Evolutionary conservation across 192 early-diverging fungal genomes (phyloP).

Genomic region (Backusella australiensis): DNA sequence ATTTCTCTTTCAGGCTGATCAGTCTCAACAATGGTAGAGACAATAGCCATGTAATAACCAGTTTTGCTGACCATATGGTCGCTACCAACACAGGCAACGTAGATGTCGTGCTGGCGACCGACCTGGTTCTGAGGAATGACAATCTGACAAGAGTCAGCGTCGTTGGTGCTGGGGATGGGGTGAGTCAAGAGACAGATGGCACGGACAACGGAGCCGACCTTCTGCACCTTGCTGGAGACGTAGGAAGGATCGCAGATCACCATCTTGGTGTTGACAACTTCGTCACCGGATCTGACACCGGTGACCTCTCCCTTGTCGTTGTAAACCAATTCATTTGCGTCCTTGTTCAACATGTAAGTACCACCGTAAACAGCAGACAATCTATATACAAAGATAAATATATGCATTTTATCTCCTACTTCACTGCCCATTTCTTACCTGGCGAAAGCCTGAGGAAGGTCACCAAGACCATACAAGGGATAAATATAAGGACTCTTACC

Average conservation of each 20-base stretch:
- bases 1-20: constrained; percentile 86
- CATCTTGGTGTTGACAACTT: constrained; percentile 76
- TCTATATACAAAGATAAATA: constrained; percentile 40
- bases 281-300: constrained; percentile 87
- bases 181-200: constrained; percentile 93
- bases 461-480: constrained; percentile 96
- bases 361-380: constrained; percentile 98
- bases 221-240: constrained; percentile 75
- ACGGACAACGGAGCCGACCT: constrained; percentile 87
- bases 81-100: constrained; percentile 86
- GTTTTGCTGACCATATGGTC: constrained; percentile 90
- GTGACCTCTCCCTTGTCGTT: constrained; percentile 76
- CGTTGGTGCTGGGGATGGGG: constrained; percentile 86
- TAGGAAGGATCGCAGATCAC: constrained; percentile 99
- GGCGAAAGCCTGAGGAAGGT: constrained; percentile 97
- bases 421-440: constrained; percentile 39
- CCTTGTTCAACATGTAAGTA: constrained; percentile 97
- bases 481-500: constrained; percentile 99
- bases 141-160: constrained; percentile 89
- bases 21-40: constrained; percentile 96
- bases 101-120: constrained; percentile 92
- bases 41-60: constrained; percentile 89
- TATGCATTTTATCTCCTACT: no score
- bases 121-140: constrained; percentile 99
- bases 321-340: constrained; percentile 86